These are phyloP conservation scores for Sugiyamaella novakii DNA, from an alignment of 1,139 yeast genomes.

Conservation along the genomic window DNA sequence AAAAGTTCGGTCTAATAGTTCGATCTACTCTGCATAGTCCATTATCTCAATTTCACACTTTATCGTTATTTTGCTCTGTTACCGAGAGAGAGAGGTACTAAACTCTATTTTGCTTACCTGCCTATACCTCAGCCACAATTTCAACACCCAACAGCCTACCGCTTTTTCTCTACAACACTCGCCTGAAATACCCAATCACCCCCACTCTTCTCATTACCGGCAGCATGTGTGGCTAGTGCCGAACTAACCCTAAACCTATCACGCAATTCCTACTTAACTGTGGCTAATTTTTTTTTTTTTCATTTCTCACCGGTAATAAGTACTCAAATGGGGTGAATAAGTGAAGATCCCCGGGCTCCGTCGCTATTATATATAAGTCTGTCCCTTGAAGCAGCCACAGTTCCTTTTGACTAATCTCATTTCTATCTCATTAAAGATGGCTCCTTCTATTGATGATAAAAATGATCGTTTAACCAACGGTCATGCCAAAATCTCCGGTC, in stretches of 20 bases:
- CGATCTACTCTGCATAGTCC: too few species aligned
- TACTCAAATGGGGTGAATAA: background rate
- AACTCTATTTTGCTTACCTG: too few species aligned
- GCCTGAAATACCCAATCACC: background rate
- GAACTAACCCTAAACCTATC: slow-evolving; percentile 10
- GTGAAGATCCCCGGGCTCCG: slow-evolving; percentile 1
- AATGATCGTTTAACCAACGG: slow-evolving; percentile 12
- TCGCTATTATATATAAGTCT: background rate
- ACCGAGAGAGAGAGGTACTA: too few species aligned
- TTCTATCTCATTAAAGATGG: slow-evolving; percentile 13
- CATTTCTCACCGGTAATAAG: background rate
- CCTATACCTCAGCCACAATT: too few species aligned
- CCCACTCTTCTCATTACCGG: background rate
- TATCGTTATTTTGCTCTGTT: too few species aligned
- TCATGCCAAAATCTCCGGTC: slow-evolving; percentile 18
- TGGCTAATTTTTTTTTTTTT: slow-evolving; percentile 9
- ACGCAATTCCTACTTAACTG: slow-evolving; percentile 9
- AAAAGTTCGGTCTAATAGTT: too few species aligned
- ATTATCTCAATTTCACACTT: too few species aligned
- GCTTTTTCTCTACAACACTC: too few species aligned
- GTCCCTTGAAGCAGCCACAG: slow-evolving; percentile 1
- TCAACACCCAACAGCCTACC: too few species aligned
- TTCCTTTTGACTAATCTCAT: background rate
- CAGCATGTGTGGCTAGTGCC: slow-evolving; percentile 7
- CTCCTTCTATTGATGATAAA: slow-evolving; percentile 21